These are phyloP conservation scores for Polygonum aviculare DNA, from an alignment of 148 eudicot species.

Conservation along the genomic window DNA sequence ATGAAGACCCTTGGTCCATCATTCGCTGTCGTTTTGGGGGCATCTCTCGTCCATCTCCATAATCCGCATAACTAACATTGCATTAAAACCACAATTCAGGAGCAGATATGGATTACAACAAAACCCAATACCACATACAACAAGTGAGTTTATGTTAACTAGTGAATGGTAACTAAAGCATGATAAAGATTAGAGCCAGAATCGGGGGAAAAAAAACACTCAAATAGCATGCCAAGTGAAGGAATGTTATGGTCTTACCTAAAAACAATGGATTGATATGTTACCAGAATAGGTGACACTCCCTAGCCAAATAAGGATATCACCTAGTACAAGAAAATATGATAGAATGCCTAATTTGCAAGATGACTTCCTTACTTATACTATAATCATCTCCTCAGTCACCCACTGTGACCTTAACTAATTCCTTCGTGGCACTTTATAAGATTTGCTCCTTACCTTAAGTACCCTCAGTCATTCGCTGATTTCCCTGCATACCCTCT, in stretches of 20 bases:
- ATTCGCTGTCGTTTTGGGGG: slow-evolving; percentile 70
- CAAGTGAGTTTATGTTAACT: not conserved
- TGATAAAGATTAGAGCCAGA: not conserved
- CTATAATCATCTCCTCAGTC: not conserved
- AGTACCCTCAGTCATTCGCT: not conserved
- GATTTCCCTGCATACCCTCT: not conserved
- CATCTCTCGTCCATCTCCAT: slow-evolving; percentile 73
- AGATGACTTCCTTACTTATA: not conserved
- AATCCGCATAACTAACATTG: slow-evolving; percentile 46
- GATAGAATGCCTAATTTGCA: not conserved
- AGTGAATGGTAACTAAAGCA: not conserved
- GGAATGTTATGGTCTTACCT: not conserved
- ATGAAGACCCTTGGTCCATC: slow-evolving; percentile 69
- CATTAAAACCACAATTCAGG: slow-evolving; percentile 1
- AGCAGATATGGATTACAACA: not conserved
- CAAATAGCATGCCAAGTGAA: not conserved
- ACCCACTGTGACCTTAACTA: not conserved
- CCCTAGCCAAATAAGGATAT: not conserved
- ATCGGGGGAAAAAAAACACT: not conserved
- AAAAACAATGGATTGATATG: not conserved
- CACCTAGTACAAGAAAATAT: not conserved
- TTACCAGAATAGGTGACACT: not conserved
- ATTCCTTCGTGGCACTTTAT: not conserved
- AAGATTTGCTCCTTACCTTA: not conserved
- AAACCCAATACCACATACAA: not conserved